Percentiles rank a stretch among this genome's conserved stretches.
phyloP scores from a whole-genome alignment of 2,329 filamentous ascomycete genomes.

The Venturia asperata region DNA sequence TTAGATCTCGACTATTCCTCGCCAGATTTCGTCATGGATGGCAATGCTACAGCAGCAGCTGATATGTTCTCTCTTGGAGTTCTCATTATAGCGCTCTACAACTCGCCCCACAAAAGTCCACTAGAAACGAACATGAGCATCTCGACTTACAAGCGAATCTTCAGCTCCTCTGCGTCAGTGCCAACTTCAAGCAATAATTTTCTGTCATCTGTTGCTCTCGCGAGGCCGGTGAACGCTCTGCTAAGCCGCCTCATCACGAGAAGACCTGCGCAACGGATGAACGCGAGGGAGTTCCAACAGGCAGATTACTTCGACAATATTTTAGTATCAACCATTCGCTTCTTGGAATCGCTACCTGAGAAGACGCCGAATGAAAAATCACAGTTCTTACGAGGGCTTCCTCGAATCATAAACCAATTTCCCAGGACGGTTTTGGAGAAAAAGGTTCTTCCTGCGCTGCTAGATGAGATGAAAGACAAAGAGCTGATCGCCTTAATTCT shows the following conservation, averaged over 20 bases:
- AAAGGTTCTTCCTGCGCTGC: conserved; percentile 78
- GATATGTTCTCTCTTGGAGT: conserved; percentile 94
- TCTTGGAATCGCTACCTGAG: conserved; percentile 81
- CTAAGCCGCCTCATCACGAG: conserved; percentile 81
- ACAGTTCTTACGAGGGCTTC: conserved; percentile 82
- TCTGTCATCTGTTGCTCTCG: conserved; percentile 69
- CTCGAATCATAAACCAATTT: conserved; percentile 83
- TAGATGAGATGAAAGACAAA: conserved; percentile 91
- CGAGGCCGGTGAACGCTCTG: conserved; percentile 66
- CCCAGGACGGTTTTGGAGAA: conserved; percentile 90
- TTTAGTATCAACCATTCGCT: conserved; percentile 90
- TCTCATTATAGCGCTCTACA: conserved; percentile 83
- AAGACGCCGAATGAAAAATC: conserved; percentile 89
- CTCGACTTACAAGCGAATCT: conserved; percentile 77
- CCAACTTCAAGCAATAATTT: conserved; percentile 80
- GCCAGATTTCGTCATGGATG: conserved; percentile 90
- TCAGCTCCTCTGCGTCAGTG: conserved; percentile 68
- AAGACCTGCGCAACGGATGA: conserved; percentile 78
- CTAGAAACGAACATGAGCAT: conserved; percentile 73
- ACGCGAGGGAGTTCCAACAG: conserved; percentile 85
- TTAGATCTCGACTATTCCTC: conserved; percentile 89
- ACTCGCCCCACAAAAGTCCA: conserved; percentile 85
- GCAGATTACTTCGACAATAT: conserved; percentile 97
- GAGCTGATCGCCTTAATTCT: conserved; percentile 79
- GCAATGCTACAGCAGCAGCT: conserved; percentile 71